Conservation (phyloP, 108 stramenopile species). For the Epipyxis sp. region DNA sequence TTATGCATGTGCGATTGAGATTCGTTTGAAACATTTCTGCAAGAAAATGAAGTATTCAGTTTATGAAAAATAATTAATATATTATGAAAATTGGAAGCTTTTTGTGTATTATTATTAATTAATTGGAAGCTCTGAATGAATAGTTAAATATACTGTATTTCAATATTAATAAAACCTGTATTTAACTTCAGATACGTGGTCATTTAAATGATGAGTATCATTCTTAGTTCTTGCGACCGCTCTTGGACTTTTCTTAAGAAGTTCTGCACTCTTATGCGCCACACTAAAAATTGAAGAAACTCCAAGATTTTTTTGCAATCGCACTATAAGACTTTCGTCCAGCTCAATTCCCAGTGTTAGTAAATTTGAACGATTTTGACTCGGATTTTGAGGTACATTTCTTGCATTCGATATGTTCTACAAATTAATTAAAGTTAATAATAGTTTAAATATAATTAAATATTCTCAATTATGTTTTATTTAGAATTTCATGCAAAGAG, state of each 20-base stretch:
- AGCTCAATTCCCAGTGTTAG: not conserved
- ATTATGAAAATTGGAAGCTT: too few relatives aligned
- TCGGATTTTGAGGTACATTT: too few relatives aligned
- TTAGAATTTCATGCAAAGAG: too few relatives aligned
- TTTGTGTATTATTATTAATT: not conserved
- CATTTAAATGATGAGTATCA: too few relatives aligned
- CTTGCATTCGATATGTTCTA: too few relatives aligned
- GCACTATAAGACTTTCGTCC: not conserved
- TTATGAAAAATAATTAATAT: too few relatives aligned
- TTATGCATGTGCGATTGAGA: not conserved
- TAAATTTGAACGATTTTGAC: too few relatives aligned
- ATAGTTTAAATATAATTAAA: too few relatives aligned
- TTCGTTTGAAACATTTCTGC: not conserved
- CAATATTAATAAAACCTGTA: too few relatives aligned
- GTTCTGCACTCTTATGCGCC: not conserved
- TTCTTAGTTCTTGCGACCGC: not conserved
- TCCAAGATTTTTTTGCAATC: slow-evolving; percentile 19
- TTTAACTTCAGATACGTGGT: too few relatives aligned
- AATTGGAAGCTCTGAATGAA: not conserved
- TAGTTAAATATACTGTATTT: not conserved
- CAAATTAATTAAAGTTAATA: too few relatives aligned
- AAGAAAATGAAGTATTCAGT: not conserved
- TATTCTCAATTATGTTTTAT: too few relatives aligned
- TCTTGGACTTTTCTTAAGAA: not conserved
- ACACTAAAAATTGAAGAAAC: not conserved